A percentile compares a stretch with the other conserved stretches of the same genome.
phyloP scores from a whole-genome alignment of 2,329 filamentous ascomycete species.

The Colletotrichum sp. region DNA sequence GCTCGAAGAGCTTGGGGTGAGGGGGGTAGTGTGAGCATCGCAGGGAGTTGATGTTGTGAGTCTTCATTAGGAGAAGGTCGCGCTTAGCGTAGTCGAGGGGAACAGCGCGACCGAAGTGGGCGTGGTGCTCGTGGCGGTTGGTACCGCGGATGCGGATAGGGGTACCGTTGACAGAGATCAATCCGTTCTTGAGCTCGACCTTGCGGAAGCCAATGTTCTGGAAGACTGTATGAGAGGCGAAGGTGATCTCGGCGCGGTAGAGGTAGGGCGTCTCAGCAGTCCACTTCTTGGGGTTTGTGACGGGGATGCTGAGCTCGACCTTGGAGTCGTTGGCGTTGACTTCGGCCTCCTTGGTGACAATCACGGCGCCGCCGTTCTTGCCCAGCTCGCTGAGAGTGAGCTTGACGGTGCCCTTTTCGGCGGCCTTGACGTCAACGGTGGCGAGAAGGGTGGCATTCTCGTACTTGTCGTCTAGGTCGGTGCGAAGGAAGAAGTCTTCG shows the following conservation, averaged over 20 bases:
- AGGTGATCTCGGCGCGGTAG: conserved; percentile 57
- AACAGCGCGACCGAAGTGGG: conserved; percentile 65
- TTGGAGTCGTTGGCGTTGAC: conserved; percentile 31
- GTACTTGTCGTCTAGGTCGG: conserved; percentile 56
- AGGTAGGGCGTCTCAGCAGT: conserved; percentile 70
- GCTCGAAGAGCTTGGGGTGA: conserved; percentile 62
- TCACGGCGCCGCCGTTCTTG: conserved; percentile 36
- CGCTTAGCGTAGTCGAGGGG: conserved; percentile 64
- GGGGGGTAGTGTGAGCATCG: conserved; percentile 73
- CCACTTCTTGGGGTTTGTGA: conserved; percentile 67
- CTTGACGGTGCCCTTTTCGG: conserved; percentile 38
- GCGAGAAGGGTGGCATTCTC: conserved; percentile 55
- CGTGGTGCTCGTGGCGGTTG: conserved; percentile 76
- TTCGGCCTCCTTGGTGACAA: conserved; percentile 29
- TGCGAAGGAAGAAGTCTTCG: conserved; percentile 63
- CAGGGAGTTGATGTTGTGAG: conserved; percentile 73
- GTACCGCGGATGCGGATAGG: conserved; percentile 67
- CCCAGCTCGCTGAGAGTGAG: conserved; percentile 48
- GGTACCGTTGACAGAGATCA: conserved; percentile 67
- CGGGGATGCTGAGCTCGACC: conserved; percentile 47
- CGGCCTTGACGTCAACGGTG: conserved; percentile 46
- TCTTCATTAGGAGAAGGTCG: conserved; percentile 73
- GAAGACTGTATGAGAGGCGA: conserved; percentile 44
- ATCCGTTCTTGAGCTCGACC: conserved; percentile 64
- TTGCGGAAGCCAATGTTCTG: conserved; percentile 69